These are phyloP conservation scores for Coemansia pectinata DNA, from an alignment of 192 early-diverging fungal genomes.

Conservation along the genomic window DNA sequence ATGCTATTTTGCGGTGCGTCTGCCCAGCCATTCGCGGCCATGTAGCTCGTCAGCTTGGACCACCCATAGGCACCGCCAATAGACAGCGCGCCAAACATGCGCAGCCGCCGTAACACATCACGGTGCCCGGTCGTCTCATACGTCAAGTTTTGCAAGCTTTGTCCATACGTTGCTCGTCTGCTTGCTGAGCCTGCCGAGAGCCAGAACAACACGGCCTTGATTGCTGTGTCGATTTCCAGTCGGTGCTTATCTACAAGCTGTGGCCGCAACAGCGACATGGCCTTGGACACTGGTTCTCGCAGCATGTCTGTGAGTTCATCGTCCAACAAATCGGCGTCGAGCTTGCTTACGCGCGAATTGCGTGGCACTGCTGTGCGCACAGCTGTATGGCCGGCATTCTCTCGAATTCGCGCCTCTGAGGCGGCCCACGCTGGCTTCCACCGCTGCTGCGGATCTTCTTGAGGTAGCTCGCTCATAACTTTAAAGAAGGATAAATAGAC, in stretches of 20 bases:
- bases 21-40: slow-evolving; percentile 73
- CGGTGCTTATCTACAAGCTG: slow-evolving; percentile 65
- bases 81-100: slow-evolving; percentile 56
- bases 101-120: slow-evolving; percentile 15
- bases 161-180: slow-evolving; percentile 75
- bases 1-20: slow-evolving; percentile 59
- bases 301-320: slow-evolving; percentile 73
- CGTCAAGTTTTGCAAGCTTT: slow-evolving; percentile 79
- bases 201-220: slow-evolving; percentile 71
- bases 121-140: slow-evolving; percentile 67
- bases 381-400: slow-evolving; percentile 67
- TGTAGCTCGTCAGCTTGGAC: slow-evolving; percentile 59
- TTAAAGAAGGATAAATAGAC: background rate
- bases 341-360: slow-evolving; percentile 70
- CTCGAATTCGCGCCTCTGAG: slow-evolving; percentile 48
- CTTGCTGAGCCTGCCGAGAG: slow-evolving; percentile 68
- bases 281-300: slow-evolving; percentile 72
- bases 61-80: slow-evolving; percentile 76
- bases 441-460: slow-evolving; percentile 29
- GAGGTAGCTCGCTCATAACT: slow-evolving; percentile 18
- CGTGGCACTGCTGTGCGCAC: slow-evolving; percentile 56
- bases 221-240: slow-evolving; percentile 67
- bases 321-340: slow-evolving; percentile 84
- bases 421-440: slow-evolving; percentile 41
- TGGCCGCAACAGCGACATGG: slow-evolving; percentile 60